A percentile compares a stretch with the other conserved stretches of the same genome.
Evolutionary conservation across 2,329 filamentous ascomycete species (phyloP).

Genomic region (Aplosporella prunicola): DNA sequence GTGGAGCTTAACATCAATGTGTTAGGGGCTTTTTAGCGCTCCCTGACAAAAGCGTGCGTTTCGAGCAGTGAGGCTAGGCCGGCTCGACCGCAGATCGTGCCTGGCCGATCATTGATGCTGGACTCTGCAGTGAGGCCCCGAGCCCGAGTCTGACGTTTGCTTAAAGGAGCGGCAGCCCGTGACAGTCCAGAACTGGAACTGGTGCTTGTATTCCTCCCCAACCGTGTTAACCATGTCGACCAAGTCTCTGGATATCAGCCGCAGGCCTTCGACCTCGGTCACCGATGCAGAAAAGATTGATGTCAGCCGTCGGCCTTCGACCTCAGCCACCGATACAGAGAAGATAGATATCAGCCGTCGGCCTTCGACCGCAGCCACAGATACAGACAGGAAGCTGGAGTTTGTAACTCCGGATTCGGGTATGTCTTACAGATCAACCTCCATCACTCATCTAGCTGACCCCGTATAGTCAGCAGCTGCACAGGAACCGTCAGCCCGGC

Average conservation of each 20-base stretch:
- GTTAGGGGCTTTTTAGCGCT: no score
- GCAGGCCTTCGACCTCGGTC: not conserved
- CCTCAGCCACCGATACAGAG: no score
- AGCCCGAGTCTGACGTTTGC: not conserved
- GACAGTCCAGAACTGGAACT: not conserved
- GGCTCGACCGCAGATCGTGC: not conserved
- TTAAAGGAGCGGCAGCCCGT: slow-evolving; percentile 3
- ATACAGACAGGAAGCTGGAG: not conserved
- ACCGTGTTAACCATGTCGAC: not conserved
- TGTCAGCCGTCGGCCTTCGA: not conserved
- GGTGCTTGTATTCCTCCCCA: not conserved
- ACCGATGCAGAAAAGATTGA: no score
- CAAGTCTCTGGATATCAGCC: not conserved
- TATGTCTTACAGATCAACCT: not conserved
- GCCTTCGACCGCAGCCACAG: not conserved
- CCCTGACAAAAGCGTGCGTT: no score
- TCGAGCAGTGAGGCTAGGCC: slow-evolving; percentile 5
- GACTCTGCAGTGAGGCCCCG: slow-evolving; percentile 2
- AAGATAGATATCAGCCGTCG: not conserved
- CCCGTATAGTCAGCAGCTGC: not conserved
- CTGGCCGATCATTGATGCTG: not conserved
- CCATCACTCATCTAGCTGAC: not conserved
- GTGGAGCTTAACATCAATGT: no score
- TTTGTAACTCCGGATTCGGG: not conserved
- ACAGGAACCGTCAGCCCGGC: slow-evolving; percentile 1